Evolutionary conservation across 2,329 filamentous ascomycete species (phyloP).

Genomic region (Tolypocladium amazonense): DNA sequence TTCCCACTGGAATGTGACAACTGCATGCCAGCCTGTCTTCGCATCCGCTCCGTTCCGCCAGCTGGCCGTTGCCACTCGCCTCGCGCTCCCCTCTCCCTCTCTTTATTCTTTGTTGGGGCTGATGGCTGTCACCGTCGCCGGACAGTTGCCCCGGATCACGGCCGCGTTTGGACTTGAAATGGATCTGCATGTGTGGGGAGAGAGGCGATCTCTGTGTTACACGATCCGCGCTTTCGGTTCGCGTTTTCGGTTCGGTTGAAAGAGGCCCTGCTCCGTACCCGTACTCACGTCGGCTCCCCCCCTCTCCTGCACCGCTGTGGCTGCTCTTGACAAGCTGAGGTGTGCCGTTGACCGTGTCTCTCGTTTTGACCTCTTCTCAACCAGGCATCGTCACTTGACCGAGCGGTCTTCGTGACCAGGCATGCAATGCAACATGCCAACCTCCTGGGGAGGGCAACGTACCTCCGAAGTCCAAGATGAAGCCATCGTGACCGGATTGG

Average conservation of each 20-base stretch:
- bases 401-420: slow-evolving; percentile 1
- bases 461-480: slow-evolving; percentile 4
- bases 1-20: slow-evolving; percentile 6
- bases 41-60: slow-evolving; percentile 1
- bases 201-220: not conserved
- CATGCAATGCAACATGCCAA: slow-evolving; percentile 9
- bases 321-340: not conserved
- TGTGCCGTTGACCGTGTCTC: slow-evolving; percentile 1
- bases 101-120: not conserved
- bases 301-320: not conserved
- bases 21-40: slow-evolving; percentile 6
- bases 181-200: not conserved
- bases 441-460: not conserved
- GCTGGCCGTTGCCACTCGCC: not conserved
- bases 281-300: not conserved
- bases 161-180: not conserved
- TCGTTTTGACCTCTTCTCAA: not conserved
- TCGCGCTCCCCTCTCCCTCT: not conserved
- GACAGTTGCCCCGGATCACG: not conserved
- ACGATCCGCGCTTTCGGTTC: not conserved
- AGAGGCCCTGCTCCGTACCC: no score
- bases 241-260: not conserved
- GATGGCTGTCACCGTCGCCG: not conserved
- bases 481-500: slow-evolving; percentile 9
- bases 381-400: slow-evolving; percentile 5